These are phyloP conservation scores for Lachancea thermotolerans DNA, from an alignment of 805 yeast genomes.

Conservation along the genomic window DNA sequence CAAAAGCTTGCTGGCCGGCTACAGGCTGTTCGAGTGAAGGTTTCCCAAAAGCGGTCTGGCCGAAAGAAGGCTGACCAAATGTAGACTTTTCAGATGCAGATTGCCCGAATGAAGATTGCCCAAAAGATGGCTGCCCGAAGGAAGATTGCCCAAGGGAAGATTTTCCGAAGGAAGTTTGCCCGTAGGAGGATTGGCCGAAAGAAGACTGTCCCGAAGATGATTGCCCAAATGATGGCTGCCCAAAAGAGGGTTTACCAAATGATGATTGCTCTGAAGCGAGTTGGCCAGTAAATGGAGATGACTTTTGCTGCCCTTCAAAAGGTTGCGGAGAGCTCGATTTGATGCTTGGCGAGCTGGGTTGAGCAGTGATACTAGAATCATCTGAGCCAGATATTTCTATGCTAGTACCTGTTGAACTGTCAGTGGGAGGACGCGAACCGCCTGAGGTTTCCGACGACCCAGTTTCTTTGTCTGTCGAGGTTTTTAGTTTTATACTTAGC, in stretches of 20 bases:
- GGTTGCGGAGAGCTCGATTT: no score
- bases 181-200: not conserved
- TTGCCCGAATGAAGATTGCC: conserved; percentile 18
- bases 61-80: conserved; percentile 7
- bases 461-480: no score
- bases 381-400: no score
- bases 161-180: not conserved
- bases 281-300: no score
- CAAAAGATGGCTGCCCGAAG: conserved; percentile 2
- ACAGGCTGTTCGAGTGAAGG: conserved; percentile 21
- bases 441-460: no score
- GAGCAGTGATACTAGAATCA: no score
- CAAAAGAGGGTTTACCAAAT: not conserved
- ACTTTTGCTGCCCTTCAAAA: no score
- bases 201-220: conserved; percentile 21
- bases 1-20: conserved; percentile 9
- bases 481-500: no score
- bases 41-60: conserved; percentile 16
- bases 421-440: no score
- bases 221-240: conserved; percentile 4
- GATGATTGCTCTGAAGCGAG: no score
- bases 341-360: no score
- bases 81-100: conserved; percentile 17
- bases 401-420: no score
- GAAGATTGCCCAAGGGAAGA: not conserved